Conservation (phyloP, 2,329 filamentous ascomycete species). For the Dactylellina cionopaga region DNA sequence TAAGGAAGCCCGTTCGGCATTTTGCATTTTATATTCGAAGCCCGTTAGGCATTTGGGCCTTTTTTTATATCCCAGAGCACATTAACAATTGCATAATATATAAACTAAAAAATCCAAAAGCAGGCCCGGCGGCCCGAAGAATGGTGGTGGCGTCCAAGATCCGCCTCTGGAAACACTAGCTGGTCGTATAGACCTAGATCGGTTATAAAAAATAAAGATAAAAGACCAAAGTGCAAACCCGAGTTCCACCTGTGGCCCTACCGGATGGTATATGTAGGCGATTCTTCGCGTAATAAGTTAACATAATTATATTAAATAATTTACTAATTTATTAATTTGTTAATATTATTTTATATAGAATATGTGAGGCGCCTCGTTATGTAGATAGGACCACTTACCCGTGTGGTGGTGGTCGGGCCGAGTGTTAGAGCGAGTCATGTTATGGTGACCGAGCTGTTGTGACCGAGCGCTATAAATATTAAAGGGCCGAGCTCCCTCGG, state of each 20-base stretch:
- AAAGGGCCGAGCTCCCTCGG: too few species aligned
- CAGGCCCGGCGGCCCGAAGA: not conserved
- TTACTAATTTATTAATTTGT: too few species aligned
- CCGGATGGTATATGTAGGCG: not conserved
- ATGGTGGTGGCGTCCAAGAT: not conserved
- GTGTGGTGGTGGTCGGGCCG: too few species aligned
- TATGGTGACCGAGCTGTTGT: too few species aligned
- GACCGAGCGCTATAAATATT: too few species aligned
- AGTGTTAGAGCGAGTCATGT: too few species aligned
- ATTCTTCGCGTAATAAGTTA: too few species aligned
- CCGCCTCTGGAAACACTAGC: not conserved
- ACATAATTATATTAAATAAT: too few species aligned
- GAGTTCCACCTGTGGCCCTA: not conserved
- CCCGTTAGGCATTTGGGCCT: not conserved
- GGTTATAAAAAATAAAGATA: not conserved
- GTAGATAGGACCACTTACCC: too few species aligned
- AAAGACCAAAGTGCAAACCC: not conserved
- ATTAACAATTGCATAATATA: conserved; percentile 4
- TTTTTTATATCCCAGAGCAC: not conserved
- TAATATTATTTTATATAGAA: too few species aligned
- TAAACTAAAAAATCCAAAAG: conserved; percentile 5
- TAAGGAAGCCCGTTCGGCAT: conserved; percentile 2
- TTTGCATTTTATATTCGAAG: not conserved
- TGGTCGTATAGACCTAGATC: conserved; percentile 2
- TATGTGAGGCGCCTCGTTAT: too few species aligned